Base-by-base conservation (phyloP, 1,284 basidiomycete species). In the Sanguinoderma infundibulare region DNA sequence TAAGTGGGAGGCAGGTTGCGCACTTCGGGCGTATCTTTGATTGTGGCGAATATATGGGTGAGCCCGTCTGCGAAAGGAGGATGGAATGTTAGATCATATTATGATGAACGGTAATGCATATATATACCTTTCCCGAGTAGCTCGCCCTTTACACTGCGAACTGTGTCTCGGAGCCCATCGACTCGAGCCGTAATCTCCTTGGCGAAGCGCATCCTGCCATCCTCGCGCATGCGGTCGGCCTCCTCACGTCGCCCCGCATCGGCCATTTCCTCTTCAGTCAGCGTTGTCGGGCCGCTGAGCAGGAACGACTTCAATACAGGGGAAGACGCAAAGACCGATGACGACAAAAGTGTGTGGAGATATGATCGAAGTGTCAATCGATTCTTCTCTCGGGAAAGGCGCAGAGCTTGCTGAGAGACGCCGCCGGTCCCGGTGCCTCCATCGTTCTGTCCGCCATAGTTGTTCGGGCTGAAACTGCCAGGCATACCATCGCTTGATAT, bases 331-430 rank as follows among this genome's bases (percentile, higher is more conserved):
- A 98, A 83, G 15, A 83, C 80, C 1, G 89, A 85, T 5, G 89
- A 89, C n/a, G 84, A 76, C 44, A 99, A 80, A 22, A 99, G 81
- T 0, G 87, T 78, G 67, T 93, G 91, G 15, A 99, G 82, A 75
- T 98, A 99, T 0, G 95, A 92, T 24, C 98, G 87, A 8, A 99
- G 85, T 0, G 98, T 99, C 8, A 99, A 81, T 7, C 98, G 84
- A 70, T 99, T 99, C 83, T 96, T 97, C 76, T 99, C 98, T 30
- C 96, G 83, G 0, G 93, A 82, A 17, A 98, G 83, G 26, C 87
- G 87, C 34, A 69, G 57, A 4, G 73, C 70, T 38, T 69, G 65
- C 10, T 68, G 64, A 4, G 60, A 39, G 20, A 67, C 46, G 2
- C 66, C 62, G 8, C n/a, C n/a, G n/a, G n/a, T n/a, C n/a, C n/a